Evolutionary conservation across 2,329 filamentous ascomycete genomes (phyloP).

Genomic region (Metarhizium album): DNA sequence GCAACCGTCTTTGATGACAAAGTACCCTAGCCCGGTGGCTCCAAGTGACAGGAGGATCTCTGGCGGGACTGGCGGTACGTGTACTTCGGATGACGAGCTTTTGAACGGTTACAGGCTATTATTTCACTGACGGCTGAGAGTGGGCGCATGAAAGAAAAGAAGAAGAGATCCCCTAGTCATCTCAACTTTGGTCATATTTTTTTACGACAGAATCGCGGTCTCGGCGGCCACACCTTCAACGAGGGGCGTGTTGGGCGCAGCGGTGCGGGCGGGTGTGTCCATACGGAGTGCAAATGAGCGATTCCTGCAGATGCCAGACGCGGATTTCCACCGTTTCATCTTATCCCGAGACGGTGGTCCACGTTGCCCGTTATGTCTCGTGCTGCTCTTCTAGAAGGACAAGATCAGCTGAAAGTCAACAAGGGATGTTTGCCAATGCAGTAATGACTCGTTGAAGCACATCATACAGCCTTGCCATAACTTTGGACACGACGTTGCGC

Average conservation of each 20-base stretch:
- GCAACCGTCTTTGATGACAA: background rate
- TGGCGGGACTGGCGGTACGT: background rate
- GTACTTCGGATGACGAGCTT: background rate
- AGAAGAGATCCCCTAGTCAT: background rate
- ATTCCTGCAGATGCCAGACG: background rate
- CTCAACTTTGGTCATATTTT: slow-evolving; percentile 3
- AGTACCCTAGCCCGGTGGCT: background rate
- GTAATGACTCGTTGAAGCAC: background rate
- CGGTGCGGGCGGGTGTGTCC: background rate
- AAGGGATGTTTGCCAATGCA: background rate
- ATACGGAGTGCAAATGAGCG: background rate
- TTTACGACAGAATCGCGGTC: background rate
- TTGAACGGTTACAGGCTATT: background rate
- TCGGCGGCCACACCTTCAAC: slow-evolving; percentile 1
- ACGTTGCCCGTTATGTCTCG: slow-evolving; percentile 6
- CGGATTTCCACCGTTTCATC: background rate
- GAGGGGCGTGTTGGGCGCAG: background rate
- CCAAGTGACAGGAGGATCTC: background rate
- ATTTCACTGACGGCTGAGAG: background rate
- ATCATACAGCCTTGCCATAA: background rate
- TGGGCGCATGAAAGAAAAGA: background rate
- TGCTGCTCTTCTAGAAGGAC: slow-evolving; percentile 9
- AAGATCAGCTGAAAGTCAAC: slow-evolving; percentile 1
- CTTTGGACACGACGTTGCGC: background rate
- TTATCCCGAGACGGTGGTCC: slow-evolving; percentile 1